Evolutionary conservation across 176 grass and related monocot genomes (phyloP).

Genomic region (Aegilops speltoides): DNA sequence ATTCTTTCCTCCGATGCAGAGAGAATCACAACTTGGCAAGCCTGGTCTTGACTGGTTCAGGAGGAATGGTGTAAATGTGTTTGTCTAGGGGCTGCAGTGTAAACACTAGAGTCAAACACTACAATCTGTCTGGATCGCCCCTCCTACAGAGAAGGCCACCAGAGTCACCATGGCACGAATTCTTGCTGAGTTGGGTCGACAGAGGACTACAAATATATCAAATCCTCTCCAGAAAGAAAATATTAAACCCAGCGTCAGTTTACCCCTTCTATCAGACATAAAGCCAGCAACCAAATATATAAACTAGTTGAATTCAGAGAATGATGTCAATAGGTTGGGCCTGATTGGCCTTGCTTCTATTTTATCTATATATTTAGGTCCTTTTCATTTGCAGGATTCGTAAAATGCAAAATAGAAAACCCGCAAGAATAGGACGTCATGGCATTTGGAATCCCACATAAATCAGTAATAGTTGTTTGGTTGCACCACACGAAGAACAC

Average conservation of each 20-base stretch:
- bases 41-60: not conserved
- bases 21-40: no score
- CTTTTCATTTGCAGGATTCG: not conserved
- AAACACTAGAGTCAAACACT: not conserved
- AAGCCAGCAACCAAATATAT: not conserved
- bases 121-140: not conserved
- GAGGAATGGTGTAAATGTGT: not conserved
- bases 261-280: not conserved
- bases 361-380: not conserved
- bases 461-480: not conserved
- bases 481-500: not conserved
- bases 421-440: not conserved
- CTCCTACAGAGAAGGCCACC: not conserved
- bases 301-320: not conserved
- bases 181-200: not conserved
- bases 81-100: not conserved
- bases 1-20: no score
- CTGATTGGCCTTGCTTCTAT: not conserved
- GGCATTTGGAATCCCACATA: not conserved
- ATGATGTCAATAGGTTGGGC: not conserved
- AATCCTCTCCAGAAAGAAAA: not conserved
- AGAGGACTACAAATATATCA: not conserved
- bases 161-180: not conserved
- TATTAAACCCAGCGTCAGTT: not conserved
- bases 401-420: not conserved